A percentile compares a stretch with the other conserved stretches of the same genome.
Conservation (phyloP, 2,329 filamentous ascomycete species). For the Lizonia empirigonia region DNA sequence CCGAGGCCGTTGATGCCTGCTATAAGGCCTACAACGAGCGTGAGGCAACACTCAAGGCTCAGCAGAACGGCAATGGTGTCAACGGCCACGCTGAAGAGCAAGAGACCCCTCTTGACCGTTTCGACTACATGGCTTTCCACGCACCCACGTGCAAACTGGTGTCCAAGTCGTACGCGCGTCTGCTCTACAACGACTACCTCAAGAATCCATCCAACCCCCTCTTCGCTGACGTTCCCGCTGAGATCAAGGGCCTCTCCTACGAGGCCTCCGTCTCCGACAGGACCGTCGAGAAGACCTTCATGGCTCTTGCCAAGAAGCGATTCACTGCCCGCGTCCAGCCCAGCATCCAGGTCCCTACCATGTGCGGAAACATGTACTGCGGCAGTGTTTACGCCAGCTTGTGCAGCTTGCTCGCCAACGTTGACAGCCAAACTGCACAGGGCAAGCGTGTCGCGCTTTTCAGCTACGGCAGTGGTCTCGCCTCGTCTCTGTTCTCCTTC, state of each 20-base stretch:
- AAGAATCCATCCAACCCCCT: constrained; percentile 53
- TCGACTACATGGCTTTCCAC: constrained; percentile 62
- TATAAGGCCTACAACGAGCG: constrained; percentile 60
- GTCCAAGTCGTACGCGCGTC: constrained; percentile 59
- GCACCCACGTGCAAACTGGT: constrained; percentile 61
- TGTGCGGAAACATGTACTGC: constrained; percentile 63
- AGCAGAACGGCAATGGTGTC: constrained; percentile 48
- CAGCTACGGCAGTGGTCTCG: constrained; percentile 60
- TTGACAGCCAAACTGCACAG: constrained; percentile 52
- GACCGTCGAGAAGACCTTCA: constrained; percentile 60
- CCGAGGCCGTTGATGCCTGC: constrained; percentile 58
- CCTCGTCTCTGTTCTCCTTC: constrained; percentile 58
- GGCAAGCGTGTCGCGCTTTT: constrained; percentile 59
- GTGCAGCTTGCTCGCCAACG: constrained; percentile 55
- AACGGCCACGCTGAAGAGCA: constrained; percentile 44
- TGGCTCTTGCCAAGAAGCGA: constrained; percentile 58
- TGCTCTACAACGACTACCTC: constrained; percentile 60
- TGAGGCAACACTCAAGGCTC: constrained; percentile 54
- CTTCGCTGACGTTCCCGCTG: constrained; percentile 57
- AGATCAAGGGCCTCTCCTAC: constrained; percentile 55
- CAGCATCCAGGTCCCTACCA: constrained; percentile 56
- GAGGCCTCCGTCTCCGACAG: constrained; percentile 57
- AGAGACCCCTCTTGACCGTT: constrained; percentile 58
- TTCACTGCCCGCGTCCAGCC: constrained; percentile 58
- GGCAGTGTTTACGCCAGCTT: constrained; percentile 59